These are phyloP conservation scores for Agaricus sinodeliciosus DNA, from an alignment of 768 basidiomycete genomes.

Conservation along the genomic window DNA sequence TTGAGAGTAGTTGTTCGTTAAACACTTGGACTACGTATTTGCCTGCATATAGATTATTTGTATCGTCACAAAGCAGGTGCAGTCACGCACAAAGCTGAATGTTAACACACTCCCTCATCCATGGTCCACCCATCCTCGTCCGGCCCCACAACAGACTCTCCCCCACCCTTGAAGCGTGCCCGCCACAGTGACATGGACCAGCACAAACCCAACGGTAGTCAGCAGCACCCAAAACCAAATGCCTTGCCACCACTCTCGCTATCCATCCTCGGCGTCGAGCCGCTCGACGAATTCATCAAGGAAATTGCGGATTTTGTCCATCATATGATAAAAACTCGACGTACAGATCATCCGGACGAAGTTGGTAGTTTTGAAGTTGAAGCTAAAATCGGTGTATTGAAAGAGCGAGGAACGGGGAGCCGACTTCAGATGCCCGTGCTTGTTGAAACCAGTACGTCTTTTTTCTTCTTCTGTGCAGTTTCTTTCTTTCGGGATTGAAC, in stretches of 20 bases:
- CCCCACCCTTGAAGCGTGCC: neutral
- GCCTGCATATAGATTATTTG: neutral
- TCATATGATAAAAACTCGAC: conserved; percentile 56
- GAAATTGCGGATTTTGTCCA: conserved; percentile 88
- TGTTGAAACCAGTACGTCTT: conserved; percentile 69
- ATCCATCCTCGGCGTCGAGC: conserved; percentile 85
- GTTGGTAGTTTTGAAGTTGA: conserved; percentile 72
- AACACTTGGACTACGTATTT: neutral
- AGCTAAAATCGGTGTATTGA: conserved; percentile 79
- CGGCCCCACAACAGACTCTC: neutral
- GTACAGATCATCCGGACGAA: conserved; percentile 29
- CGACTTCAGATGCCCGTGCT: conserved; percentile 66
- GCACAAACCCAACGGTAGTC: conserved; percentile 1
- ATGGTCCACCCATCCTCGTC: conserved; percentile 3
- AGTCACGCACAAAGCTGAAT: neutral
- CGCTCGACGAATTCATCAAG: conserved; percentile 88
- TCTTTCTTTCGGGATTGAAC: neutral
- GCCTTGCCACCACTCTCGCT: conserved; percentile 59
- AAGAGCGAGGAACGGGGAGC: conserved; percentile 46
- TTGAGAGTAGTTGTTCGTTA: conserved; percentile 28
- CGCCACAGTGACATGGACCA: conserved; percentile 3
- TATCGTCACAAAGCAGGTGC: neutral
- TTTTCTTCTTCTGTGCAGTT: neutral
- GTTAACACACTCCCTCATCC: neutral
- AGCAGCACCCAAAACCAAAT: neutral